A percentile compares a stretch with the other conserved stretches of the same genome.
These are phyloP conservation scores for Cyclocybe aegerita DNA, from an alignment of 768 basidiomycete species.

Conservation along the genomic window DNA sequence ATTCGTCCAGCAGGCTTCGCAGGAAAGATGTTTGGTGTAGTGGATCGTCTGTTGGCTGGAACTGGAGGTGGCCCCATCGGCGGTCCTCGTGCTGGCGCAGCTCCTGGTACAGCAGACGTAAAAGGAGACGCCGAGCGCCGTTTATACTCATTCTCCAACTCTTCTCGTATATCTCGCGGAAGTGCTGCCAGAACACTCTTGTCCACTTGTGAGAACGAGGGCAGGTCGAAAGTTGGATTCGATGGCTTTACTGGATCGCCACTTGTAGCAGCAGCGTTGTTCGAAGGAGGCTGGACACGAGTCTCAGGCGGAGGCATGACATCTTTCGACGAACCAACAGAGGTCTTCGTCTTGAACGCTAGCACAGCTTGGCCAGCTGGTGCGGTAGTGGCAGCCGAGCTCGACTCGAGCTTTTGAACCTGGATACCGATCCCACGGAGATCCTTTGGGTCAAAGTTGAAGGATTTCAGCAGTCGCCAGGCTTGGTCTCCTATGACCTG, in stretches of 20 bases:
- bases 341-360: constrained; percentile 44
- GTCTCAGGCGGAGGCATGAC: constrained; percentile 9
- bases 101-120: constrained; percentile 16
- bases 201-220: constrained; percentile 78
- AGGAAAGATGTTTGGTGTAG: constrained; percentile 30
- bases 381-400: constrained; percentile 25
- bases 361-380: constrained; percentile 60
- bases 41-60: constrained; percentile 11
- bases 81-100: constrained; percentile 7
- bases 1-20: constrained; percentile 29
- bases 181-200: constrained; percentile 67
- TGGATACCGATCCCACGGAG: constrained; percentile 93
- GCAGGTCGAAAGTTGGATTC: constrained; percentile 40
- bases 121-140: constrained; percentile 57
- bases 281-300: constrained; percentile 18
- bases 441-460: constrained; percentile 80
- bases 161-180: constrained; percentile 66
- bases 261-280: not conserved
- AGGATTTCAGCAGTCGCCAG: constrained; percentile 69
- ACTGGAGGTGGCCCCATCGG: constrained; percentile 6
- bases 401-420: constrained; percentile 80
- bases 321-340: constrained; percentile 13
- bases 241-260: constrained; percentile 20
- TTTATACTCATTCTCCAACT: constrained; percentile 66
- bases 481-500: constrained; percentile 73